These are phyloP conservation scores for Paecilomyces fulvus DNA, from an alignment of 2,329 filamentous ascomycete species.

Conservation along the genomic window DNA sequence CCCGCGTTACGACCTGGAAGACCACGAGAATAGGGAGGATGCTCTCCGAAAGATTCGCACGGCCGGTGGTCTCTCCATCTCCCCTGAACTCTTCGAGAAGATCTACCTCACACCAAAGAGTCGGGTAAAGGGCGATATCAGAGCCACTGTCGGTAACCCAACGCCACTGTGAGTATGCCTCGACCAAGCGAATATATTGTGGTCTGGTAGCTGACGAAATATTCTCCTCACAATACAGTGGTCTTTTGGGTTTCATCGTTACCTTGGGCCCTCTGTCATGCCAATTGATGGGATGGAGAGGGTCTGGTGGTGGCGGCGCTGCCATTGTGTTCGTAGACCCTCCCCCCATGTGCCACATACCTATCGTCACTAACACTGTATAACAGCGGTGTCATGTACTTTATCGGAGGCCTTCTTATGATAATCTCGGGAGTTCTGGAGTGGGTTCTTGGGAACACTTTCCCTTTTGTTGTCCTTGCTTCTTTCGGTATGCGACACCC, in stretches of 20 bases:
- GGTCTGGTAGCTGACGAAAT: constrained; percentile 9
- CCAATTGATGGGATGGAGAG: neutral
- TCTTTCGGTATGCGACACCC: constrained; percentile 34
- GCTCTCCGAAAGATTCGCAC: constrained; percentile 41
- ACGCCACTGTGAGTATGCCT: constrained; percentile 32
- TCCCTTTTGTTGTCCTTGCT: constrained; percentile 50
- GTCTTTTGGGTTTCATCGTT: constrained; percentile 45
- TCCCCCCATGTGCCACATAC: no score
- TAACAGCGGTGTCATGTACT: constrained; percentile 42
- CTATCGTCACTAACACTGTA: neutral
- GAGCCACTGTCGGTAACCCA: constrained; percentile 19
- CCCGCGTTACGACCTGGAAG: neutral
- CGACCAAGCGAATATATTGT: constrained; percentile 39
- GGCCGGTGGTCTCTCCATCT: constrained; percentile 47
- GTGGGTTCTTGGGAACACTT: constrained; percentile 52
- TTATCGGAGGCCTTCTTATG: constrained; percentile 48
- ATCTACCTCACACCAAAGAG: constrained; percentile 37
- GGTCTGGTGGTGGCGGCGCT: neutral
- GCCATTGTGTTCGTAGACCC: neutral
- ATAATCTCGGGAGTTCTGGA: constrained; percentile 47
- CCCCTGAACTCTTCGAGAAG: constrained; percentile 47
- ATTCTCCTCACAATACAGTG: constrained; percentile 25
- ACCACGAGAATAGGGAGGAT: constrained; percentile 6
- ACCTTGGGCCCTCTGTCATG: constrained; percentile 40
- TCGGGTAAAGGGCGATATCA: constrained; percentile 18